Evolutionary conservation across 2,329 filamentous ascomycete species (phyloP).

Genomic region (Pseudocercospora musae): DNA sequence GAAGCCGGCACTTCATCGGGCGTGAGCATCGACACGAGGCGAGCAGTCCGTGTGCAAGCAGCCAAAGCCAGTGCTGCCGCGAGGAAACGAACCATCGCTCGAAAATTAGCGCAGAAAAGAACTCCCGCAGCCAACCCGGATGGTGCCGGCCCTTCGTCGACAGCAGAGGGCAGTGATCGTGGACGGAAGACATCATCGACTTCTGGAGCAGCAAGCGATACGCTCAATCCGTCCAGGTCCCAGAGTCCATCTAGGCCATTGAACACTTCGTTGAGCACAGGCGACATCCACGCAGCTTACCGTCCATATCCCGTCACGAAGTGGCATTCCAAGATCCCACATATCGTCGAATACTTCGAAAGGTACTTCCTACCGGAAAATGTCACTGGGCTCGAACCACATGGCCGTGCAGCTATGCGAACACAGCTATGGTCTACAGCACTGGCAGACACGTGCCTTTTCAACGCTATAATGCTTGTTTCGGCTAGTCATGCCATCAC

Average conservation of each 20-base stretch:
- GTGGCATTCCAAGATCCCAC: slow-evolving; percentile 20
- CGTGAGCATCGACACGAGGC: slow-evolving; percentile 20
- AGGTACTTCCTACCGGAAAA: slow-evolving; percentile 16
- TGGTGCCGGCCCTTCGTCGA: slow-evolving; percentile 9
- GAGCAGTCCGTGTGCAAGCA: slow-evolving; percentile 24
- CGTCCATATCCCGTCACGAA: slow-evolving; percentile 15
- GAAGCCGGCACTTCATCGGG: slow-evolving; percentile 19
- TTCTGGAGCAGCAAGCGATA: slow-evolving; percentile 10
- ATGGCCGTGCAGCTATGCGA: slow-evolving; percentile 19
- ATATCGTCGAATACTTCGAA: slow-evolving; percentile 18
- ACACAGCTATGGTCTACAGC: slow-evolving; percentile 21
- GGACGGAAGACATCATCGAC: slow-evolving; percentile 14
- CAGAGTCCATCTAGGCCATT: slow-evolving; percentile 5
- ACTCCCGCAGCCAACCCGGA: slow-evolving; percentile 3
- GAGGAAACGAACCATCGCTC: slow-evolving; percentile 21
- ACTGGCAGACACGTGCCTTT: slow-evolving; percentile 16
- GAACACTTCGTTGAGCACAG: slow-evolving; percentile 8
- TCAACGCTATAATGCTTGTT: slow-evolving; percentile 20
- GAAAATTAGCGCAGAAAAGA: slow-evolving; percentile 14
- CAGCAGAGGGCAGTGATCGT: slow-evolving; percentile 11
- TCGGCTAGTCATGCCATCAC: slow-evolving; percentile 21
- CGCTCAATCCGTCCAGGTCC: slow-evolving; percentile 5
- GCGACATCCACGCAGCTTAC: slow-evolving; percentile 13
- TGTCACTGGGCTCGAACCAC: background rate
- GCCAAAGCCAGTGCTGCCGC: slow-evolving; percentile 21